These are phyloP conservation scores for Eucalyptus victrix DNA, from an alignment of 345 rosid species.

Conservation along the genomic window DNA sequence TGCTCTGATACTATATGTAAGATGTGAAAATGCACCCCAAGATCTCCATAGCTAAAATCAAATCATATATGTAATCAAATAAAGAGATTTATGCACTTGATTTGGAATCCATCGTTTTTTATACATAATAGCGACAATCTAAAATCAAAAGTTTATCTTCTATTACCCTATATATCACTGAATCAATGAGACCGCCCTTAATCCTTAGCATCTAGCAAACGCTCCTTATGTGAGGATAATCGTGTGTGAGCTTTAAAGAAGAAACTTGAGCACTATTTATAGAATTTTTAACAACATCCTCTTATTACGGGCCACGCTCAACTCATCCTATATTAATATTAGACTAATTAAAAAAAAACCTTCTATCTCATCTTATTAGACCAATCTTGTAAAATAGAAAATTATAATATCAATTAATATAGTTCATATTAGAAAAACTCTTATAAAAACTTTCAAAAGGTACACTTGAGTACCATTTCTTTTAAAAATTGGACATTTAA, in stretches of 20 bases:
- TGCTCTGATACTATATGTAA: background rate
- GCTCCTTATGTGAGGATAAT: too few relatives aligned
- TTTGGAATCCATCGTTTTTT: background rate
- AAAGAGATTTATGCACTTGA: background rate
- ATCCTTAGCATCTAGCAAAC: too few relatives aligned
- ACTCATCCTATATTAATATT: background rate
- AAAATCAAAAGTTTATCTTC: too few relatives aligned
- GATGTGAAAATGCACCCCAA: background rate
- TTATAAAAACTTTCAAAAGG: too few relatives aligned
- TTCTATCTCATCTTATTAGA: background rate
- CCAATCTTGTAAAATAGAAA: rapidly evolving
- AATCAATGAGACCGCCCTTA: rapidly evolving
- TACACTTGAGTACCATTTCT: too few relatives aligned
- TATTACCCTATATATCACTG: too few relatives aligned
- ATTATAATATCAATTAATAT: background rate
- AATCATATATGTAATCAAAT: background rate
- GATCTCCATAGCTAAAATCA: background rate
- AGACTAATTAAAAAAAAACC: background rate
- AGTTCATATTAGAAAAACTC: too few relatives aligned
- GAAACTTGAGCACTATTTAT: too few relatives aligned
- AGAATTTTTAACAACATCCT: rapidly evolving
- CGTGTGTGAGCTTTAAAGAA: too few relatives aligned
- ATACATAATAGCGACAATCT: background rate
- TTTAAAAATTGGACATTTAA: too few relatives aligned
- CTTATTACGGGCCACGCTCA: background rate